These are phyloP conservation scores for Vigna reflexopilosa DNA, from an alignment of 306 rosid species.

Conservation along the genomic window DNA sequence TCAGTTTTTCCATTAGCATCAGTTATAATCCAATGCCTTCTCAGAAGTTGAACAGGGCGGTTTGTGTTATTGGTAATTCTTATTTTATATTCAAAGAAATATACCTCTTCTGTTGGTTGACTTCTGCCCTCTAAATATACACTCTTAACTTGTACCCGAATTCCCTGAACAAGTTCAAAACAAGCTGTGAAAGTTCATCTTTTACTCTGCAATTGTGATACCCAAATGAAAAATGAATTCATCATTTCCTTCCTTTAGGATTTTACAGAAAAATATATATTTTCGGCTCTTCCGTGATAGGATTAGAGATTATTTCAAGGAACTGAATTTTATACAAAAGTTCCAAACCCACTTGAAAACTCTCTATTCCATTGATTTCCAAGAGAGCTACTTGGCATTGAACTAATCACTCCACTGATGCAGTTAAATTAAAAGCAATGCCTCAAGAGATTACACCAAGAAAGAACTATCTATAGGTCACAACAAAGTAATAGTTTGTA, in stretches of 20 bases:
- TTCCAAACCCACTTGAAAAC: slow-evolving; percentile 11
- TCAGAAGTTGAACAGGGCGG: slow-evolving; percentile 75
- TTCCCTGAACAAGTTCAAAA: slow-evolving; percentile 58
- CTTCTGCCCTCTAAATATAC: slow-evolving; percentile 78
- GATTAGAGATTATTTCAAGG: not conserved
- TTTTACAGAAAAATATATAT: slow-evolving; percentile 12
- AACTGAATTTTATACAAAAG: not conserved
- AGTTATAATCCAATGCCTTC: slow-evolving; percentile 87
- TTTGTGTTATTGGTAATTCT: slow-evolving; percentile 74
- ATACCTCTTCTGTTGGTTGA: slow-evolving; percentile 66
- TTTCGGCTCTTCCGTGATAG: not conserved
- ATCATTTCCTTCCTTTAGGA: not conserved
- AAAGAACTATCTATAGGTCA: not conserved
- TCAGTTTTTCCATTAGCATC: slow-evolving; percentile 80
- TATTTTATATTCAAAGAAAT: slow-evolving; percentile 75
- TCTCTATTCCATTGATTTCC: not conserved
- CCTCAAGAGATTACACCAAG: not conserved
- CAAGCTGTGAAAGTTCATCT: slow-evolving; percentile 12
- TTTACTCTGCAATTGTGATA: slow-evolving; percentile 16
- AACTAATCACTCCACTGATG: not conserved
- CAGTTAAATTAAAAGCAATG: not conserved
- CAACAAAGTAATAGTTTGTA: not conserved
- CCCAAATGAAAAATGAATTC: slow-evolving; percentile 5
- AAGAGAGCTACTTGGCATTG: not conserved
- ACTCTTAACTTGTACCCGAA: slow-evolving; percentile 85